Conservation (phyloP, 2,329 filamentous ascomycete species). For the Colletotrichum zoysiae region DNA sequence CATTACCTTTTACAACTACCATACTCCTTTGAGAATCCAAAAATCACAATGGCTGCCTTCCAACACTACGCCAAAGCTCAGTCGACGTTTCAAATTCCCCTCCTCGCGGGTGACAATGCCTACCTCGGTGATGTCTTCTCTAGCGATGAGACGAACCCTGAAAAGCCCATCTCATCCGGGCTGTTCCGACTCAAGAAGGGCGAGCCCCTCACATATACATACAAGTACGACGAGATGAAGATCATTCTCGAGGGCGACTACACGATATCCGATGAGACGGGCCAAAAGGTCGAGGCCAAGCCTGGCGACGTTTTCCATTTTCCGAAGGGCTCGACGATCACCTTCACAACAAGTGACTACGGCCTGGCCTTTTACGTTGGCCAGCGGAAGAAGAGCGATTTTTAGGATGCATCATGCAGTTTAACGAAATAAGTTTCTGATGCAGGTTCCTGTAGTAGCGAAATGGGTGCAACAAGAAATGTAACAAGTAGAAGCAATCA, state of each 20-base stretch:
- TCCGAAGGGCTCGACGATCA: constrained; percentile 74
- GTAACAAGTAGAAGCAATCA: neutral
- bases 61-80: constrained; percentile 70
- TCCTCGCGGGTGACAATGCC: constrained; percentile 77
- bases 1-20: neutral
- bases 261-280: constrained; percentile 73
- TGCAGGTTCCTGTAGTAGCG: neutral
- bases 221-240: constrained; percentile 81
- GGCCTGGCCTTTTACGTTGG: constrained; percentile 71
- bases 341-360: constrained; percentile 72
- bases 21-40: too few species aligned
- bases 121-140: constrained; percentile 73
- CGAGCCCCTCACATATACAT: constrained; percentile 75
- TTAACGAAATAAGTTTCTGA: accelerated
- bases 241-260: constrained; percentile 78
- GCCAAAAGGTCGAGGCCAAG: constrained; percentile 68
- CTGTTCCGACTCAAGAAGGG: constrained; percentile 78
- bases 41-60: constrained; percentile 55
- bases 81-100: constrained; percentile 70
- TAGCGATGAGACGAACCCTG: constrained; percentile 66
- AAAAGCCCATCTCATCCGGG: constrained; percentile 72
- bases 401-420: constrained; percentile 38
- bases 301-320: constrained; percentile 79
- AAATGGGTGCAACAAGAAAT: neutral
- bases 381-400: constrained; percentile 52